Base-by-base conservation (phyloP, 768 basidiomycete genomes). In the Neoboletus subvelutipes region DNA sequence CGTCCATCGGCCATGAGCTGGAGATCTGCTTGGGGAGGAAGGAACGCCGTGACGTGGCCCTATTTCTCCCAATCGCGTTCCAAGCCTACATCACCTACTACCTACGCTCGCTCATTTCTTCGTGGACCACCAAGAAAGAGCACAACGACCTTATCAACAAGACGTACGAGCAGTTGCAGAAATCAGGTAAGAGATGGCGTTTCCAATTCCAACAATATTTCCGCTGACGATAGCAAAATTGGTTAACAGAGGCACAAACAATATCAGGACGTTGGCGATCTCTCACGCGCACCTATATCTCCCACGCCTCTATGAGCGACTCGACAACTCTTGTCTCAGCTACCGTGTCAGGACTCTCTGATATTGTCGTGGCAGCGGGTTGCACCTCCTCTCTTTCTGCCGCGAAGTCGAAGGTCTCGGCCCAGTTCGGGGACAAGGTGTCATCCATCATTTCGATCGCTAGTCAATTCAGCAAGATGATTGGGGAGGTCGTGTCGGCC, bases 251-350 rank as follows among this genome's bases (percentile, higher is more conserved):
- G 47, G 28, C 47, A 0, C 60, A 62, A 17, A 20, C 50, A 11
- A 49, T 50, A 13, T 49, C 62, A 9, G 60, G 53, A 0, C 53
- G 53, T 13, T 58, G 60, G 60, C 54, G 56, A 36, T 48, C 53
- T 10, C 62, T 55, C 39, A 50, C 61, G 3, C 52, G 45, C 15
- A 8, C 48, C 24, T 50, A 51, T 13, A 62, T 58, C 17, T 45
- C 42, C 18, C 50, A 53, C 1, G 46, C 29, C n/a, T 6, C 29
- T 9, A 29, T 29, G 29, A 29, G 29, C 8, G 29, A 29, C 12
- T 45, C 2, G 11, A 31, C 11, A 4, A 9, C n/a, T 0, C 40
- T 45, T 15, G 15, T 45, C 28, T 45, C 45, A 15, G 1, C 8
- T 1, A n/a, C 12, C 6, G 3, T 62, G 3, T 8, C 11, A 15